Evolutionary conservation across 2,329 filamentous ascomycete species (phyloP), one percentile per base, ranked within the genome.

Genomic region (Scedosporium boydii): DNA sequence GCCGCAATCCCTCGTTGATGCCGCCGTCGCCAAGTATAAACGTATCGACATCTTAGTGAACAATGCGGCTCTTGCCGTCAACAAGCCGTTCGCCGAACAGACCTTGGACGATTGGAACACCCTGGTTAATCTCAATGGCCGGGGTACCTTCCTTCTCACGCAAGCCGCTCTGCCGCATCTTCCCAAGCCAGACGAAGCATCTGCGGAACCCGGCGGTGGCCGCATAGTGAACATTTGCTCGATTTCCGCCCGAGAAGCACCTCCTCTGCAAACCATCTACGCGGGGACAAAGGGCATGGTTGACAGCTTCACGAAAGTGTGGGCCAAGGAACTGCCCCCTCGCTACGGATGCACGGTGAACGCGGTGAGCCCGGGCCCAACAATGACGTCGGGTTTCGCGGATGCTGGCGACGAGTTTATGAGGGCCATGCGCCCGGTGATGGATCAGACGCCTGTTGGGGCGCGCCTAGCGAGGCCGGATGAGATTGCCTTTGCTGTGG

Each of bases 211-310:
- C 56, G 65, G 60, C 16, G 70, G 70, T 21, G 69, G 71, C 1
- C 71, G 78, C 9, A 79, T 80, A 60, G 69, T 80, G 66, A 79
- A 79, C 63, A 77, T 80, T 58, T 71, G 68, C 29, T 75, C 71
- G 62, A 71, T 75, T 5, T 21, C 58, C 3, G 41, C 73, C 72
- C 14, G 68, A 74, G 34, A 68, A 72, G 5, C 73, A 65, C 16
- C 71, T 70, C 73, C 74, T 6, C 62, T 73, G 9, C 67, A 44
- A 65, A 79, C 76, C n/a, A 77, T 81, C 63, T 81, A 81, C 66
- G 76, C 77, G 3, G 78, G 77, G 0, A 79, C 76, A 7, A 81
- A 81, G 66, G 77, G 76, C n/a, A 79, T 80, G 76, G 71, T 79
- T 1, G 78, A 80, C 64, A 73, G 72, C 2, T 78, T 80, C 62